Evolutionary conservation across 257 asterid species (phyloP), one percentile per base, ranked within the genome.

Genomic region (Ilex aquifolium): DNA sequence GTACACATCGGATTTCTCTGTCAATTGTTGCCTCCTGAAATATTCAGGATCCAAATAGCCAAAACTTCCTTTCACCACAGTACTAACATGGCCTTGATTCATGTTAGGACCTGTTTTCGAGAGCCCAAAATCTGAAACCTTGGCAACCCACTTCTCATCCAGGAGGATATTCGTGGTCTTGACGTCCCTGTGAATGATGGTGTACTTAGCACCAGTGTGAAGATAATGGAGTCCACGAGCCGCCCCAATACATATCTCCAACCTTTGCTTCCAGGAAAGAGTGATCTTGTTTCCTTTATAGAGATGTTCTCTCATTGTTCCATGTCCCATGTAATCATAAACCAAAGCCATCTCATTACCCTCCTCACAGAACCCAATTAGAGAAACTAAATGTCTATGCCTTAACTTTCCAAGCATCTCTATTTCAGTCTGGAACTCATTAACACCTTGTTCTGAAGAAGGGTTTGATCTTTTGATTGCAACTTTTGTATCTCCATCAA

Each of bases 361-460:
- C 65, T 90, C 97, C 60, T 85, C 90, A 40, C 96, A 90, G 21
- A 90, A 88, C 0, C 97, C 97, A 1, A 90, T 85, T 16, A 87
- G 44, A 15, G 97, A 85, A 13, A 90, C 96, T 44, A 90, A 72
- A 67, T 90, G 95, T 31, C 72, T 52, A 66, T 90, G 97, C 62
- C 97, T 79, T 48, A 90, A 81, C 73, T 82, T 90, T 0, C 96
- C 88, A 2, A 90, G 87, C 65, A 90, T 63, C 60, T 85, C 86
- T 21, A 90, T 87, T 60, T 90, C 97, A 6, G 86, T 90, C 48
- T 74, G 72, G 66, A 90, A 90, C 62, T 90, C 97, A 14, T 77
- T 72, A 6, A 79, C 60, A 8, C 97, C 97, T 75, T 90, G 97
- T 11, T 80, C 81, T 0, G 97, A 83, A 0, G 79, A 75, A 1